Percentiles rank a stretch among this genome's conserved stretches.
phyloP scores from a whole-genome alignment of 148 eudicot genomes.

The Hydrangea macrophylla region DNA sequence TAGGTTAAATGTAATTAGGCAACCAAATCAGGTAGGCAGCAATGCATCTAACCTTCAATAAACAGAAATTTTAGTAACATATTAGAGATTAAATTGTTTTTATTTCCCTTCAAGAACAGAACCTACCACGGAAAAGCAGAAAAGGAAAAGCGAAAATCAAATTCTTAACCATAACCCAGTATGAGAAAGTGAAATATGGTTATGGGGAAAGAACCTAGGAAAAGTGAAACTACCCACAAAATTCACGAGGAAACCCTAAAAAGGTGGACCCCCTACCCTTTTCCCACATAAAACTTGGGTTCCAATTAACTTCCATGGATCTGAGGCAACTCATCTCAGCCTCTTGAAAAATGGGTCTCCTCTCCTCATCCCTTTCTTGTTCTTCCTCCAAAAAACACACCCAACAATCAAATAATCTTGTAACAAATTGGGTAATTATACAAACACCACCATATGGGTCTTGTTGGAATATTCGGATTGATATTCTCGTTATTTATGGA shows the following conservation, averaged over 20 bases:
- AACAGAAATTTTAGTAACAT: neutral
- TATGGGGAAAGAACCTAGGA: constrained; percentile 42
- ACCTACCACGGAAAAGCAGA: constrained; percentile 4
- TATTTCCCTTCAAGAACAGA: too few relatives aligned
- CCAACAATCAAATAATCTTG: too few relatives aligned
- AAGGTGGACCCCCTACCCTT: constrained; percentile 10
- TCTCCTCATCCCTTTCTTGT: too few relatives aligned
- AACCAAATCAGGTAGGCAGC: constrained; percentile 30
- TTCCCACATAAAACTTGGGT: constrained; percentile 21
- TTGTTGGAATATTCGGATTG: too few relatives aligned
- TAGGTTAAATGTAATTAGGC: constrained; percentile 21
- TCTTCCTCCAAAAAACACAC: too few relatives aligned
- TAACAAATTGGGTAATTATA: too few relatives aligned
- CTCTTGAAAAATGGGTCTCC: constrained; percentile 18
- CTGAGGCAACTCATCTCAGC: constrained; percentile 41
- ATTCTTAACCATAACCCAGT: constrained; percentile 20
- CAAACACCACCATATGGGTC: too few relatives aligned
- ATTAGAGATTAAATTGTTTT: too few relatives aligned
- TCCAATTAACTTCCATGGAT: constrained; percentile 55
- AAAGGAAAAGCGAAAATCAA: constrained; percentile 1
- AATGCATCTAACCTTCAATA: constrained; percentile 11
- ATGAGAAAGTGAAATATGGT: constrained; percentile 15
- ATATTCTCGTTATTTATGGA: too few relatives aligned
- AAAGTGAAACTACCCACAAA: constrained; percentile 25
- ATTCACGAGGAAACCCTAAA: constrained; percentile 33